These are phyloP conservation scores for Liquidambar formosana DNA, from an alignment of 164 flowering plant species.

Conservation along the genomic window DNA sequence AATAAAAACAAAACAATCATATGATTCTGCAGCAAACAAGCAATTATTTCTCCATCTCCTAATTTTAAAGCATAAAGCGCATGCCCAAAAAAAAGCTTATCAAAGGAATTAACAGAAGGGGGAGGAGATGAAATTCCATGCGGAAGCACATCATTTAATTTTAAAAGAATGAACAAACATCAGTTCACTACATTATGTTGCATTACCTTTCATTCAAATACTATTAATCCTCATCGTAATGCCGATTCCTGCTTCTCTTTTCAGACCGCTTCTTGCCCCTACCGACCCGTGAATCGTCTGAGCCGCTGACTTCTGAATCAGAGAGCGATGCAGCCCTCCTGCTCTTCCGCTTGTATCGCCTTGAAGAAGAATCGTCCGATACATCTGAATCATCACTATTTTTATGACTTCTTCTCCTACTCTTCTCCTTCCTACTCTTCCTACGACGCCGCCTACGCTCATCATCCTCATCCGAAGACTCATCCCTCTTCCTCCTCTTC, in stretches of 20 bases:
- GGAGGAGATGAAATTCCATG: too few species aligned
- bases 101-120: not conserved
- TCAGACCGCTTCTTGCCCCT: constrained; percentile 57
- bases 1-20: too few species aligned
- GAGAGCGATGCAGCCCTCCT: constrained; percentile 43
- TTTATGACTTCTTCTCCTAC: constrained; percentile 68
- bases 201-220: not conserved
- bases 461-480: constrained; percentile 49
- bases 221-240: constrained; percentile 27
- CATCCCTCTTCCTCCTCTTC: constrained; percentile 54
- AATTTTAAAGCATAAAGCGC: not conserved
- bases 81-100: not conserved
- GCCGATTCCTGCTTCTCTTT: constrained; percentile 58
- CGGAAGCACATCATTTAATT: not conserved
- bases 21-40: not conserved
- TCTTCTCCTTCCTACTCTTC: constrained; percentile 50
- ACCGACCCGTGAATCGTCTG: constrained; percentile 67
- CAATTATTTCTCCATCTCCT: not conserved
- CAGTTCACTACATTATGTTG: not conserved
- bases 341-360: constrained; percentile 50
- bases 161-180: not conserved
- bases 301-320: constrained; percentile 53
- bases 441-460: constrained; percentile 24
- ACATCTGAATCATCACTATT: constrained; percentile 57
- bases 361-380: constrained; percentile 41